Conservation (phyloP, 176 grass and related monocot genomes). For the Juncus effusus region DNA sequence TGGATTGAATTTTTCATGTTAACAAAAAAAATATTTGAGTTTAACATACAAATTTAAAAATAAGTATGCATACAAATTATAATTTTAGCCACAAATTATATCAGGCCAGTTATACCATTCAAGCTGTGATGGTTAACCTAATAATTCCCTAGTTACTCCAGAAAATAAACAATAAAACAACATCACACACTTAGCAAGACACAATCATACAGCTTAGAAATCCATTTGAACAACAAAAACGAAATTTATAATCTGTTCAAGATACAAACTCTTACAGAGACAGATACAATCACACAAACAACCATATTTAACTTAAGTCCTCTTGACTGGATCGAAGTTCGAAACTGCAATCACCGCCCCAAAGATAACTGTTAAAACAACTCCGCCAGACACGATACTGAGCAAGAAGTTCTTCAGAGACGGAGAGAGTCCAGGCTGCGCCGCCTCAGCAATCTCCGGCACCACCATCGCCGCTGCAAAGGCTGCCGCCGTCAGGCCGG, state of each 20-base stretch:
- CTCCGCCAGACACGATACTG: conserved; percentile 36
- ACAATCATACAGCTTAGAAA: not conserved
- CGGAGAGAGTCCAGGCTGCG: conserved; percentile 24
- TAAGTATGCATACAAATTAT: too few species aligned
- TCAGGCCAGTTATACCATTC: too few species aligned
- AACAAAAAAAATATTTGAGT: not conserved
- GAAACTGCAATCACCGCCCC: conserved; percentile 32
- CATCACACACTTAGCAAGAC: conserved; percentile 15
- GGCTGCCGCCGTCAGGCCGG: conserved; percentile 27
- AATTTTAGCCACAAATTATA: too few species aligned
- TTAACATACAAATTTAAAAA: not conserved
- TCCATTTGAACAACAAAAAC: conserved; percentile 25
- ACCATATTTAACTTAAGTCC: conserved; percentile 17
- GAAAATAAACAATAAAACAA: conserved; percentile 1
- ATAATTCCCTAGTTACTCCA: not conserved
- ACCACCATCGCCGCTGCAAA: conserved; percentile 31
- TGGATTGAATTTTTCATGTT: not conserved
- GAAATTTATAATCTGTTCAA: conserved; percentile 28
- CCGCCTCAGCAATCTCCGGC: conserved; percentile 33
- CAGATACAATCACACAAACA: conserved; percentile 16
- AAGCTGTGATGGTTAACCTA: not conserved
- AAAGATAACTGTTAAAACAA: conserved; percentile 21
- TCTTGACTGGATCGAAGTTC: conserved; percentile 39
- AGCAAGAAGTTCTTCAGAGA: conserved; percentile 42
- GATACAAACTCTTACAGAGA: conserved; percentile 32